Base-by-base conservation (phyloP, 805 yeast genomes). In the Starmerella bombi region DNA sequence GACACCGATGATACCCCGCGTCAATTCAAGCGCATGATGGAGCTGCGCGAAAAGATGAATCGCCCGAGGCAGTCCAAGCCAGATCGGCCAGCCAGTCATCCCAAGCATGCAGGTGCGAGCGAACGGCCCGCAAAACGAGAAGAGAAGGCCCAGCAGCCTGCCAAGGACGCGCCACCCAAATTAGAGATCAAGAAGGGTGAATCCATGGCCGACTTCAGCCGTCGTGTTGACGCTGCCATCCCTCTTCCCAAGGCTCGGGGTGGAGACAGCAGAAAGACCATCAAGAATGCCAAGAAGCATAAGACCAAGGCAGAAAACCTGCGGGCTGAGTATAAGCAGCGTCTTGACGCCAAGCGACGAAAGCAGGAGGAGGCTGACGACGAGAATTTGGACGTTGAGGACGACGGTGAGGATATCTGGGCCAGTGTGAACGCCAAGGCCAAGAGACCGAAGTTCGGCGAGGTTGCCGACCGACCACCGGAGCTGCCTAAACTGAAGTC, bases 381-480 rank as follows among this genome's bases (percentile, higher is more conserved):
- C 12, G 55, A 49, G 6, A 50, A 48, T 28, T 49, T 53, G 23
- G 54, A 53, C 23, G 47, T 41, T 6, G 45, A 38, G 17, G 61
- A 53, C 16, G 44, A 53, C n/a, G 63, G 64, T 9, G 68, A 67
- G n/a, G 69, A 64, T 49, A 64, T 66, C 3, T 64, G 66, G 66
- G 61, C 61, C 10, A 45, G 46, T 7, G 48, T 64, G 23, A 52
- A 59, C n/a, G 44, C 48, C 17, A 42, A 45, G 29, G 41, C 52
- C n/a, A 43, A 50, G 18, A 39, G 38, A 29, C 65, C 68, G 23
- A 61, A 61, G 46, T 64, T 64, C 41, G 65, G 65, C 5, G 69
- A 64, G 20, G 60, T 61, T 4, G 69, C 61, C 0, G 65, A 61
- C 32, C 52, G 61, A 14, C 69, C 69, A 12, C 69, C 69, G 1